Evolutionary conservation across 1,284 basidiomycete species (phyloP), one percentile per base, ranked within the genome.

Genomic region (Rhodotorula sp.): DNA sequence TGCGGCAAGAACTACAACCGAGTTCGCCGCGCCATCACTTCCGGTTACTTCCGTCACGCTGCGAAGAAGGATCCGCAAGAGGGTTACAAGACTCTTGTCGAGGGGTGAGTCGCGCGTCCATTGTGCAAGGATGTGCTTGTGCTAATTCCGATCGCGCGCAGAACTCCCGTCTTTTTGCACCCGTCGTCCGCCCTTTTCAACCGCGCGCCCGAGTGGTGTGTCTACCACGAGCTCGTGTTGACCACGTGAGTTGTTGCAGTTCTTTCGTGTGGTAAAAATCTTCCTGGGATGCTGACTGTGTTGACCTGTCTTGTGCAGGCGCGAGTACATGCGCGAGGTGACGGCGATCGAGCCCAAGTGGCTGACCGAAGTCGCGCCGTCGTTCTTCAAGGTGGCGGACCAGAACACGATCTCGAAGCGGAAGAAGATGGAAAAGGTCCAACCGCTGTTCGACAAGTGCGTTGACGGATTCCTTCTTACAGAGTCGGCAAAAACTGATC

Each of bases 271-370:
- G 8, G 1, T 42, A 2, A 12, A 14, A 12, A 42, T 42, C 10
- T 42, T 42, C 2, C 1, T 2, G 8, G 37, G 5, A 10, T 20
- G 20, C 60, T 61, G 29, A 51, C 48, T 45, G 10, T 46, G 7
- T 4, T 22, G 8, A 6, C 45, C 7, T 1, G 6, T 22, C 51
- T 54, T 20, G 8, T 33, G n/a, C 45, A 69, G 62, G 15, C 67
- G 79, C 71, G 95, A 97, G 82, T 98, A 98, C 81, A 96, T 94
- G 84, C 92, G 94, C 80, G 95, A 95, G 77, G 93, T 95, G 42
- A 97, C 93, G 2, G 92, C 93, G 1, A 88, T 99, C 70, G 96
- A 99, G 80, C 95, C 96, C 3, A 96, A 97, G 82, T 99, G 96
- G 96, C 86, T 99, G 22, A 91, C 95, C 12, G 95, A 99, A 80